Percentiles rank a stretch among this genome's conserved stretches.
Conservation (phyloP, 2,329 filamentous ascomycete species). For the Epichloe gansuensis region DNA sequence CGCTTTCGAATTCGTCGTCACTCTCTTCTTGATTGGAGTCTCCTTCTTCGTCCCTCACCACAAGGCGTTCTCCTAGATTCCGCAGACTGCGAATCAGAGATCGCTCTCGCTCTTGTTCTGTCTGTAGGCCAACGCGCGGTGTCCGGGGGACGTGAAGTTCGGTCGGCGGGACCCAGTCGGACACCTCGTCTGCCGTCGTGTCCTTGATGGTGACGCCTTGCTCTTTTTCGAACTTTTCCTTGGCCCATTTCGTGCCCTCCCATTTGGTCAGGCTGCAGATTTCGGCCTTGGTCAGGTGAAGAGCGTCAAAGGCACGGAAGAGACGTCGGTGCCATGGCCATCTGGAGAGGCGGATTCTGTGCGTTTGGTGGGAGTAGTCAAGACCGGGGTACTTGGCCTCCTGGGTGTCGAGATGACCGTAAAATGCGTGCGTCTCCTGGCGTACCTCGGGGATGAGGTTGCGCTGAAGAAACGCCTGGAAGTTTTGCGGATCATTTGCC, state of each 20-base stretch:
- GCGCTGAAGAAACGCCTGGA: slow-evolving; percentile 55
- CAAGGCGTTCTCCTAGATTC: slow-evolving; percentile 5
- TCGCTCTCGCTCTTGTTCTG: slow-evolving; percentile 7
- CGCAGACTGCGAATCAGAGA: slow-evolving; percentile 10
- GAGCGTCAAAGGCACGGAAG: slow-evolving; percentile 60
- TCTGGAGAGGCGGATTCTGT: slow-evolving; percentile 64
- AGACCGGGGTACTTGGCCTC: slow-evolving; percentile 74
- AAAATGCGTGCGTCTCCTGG: slow-evolving; percentile 66
- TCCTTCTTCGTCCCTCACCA: slow-evolving; percentile 4
- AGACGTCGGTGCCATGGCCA: slow-evolving; percentile 66
- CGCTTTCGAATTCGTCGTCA: slow-evolving; percentile 31
- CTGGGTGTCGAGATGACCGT: slow-evolving; percentile 64
- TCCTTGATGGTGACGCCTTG: slow-evolving; percentile 58
- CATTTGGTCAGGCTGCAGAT: slow-evolving; percentile 63
- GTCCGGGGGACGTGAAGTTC: not conserved
- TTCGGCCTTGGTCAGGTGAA: slow-evolving; percentile 55
- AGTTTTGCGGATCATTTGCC: slow-evolving; percentile 55
- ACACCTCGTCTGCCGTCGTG: slow-evolving; percentile 57
- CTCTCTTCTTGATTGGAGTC: slow-evolving; percentile 11
- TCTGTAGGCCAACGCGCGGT: slow-evolving; percentile 2
- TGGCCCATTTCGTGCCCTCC: slow-evolving; percentile 75
- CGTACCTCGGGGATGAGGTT: slow-evolving; percentile 66
- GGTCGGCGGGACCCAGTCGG: slow-evolving; percentile 34
- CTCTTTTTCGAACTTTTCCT: slow-evolving; percentile 66
- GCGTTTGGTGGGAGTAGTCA: slow-evolving; percentile 60